Base-by-base conservation (phyloP, 306 rosid genomes). In the Trifolium pratense region DNA sequence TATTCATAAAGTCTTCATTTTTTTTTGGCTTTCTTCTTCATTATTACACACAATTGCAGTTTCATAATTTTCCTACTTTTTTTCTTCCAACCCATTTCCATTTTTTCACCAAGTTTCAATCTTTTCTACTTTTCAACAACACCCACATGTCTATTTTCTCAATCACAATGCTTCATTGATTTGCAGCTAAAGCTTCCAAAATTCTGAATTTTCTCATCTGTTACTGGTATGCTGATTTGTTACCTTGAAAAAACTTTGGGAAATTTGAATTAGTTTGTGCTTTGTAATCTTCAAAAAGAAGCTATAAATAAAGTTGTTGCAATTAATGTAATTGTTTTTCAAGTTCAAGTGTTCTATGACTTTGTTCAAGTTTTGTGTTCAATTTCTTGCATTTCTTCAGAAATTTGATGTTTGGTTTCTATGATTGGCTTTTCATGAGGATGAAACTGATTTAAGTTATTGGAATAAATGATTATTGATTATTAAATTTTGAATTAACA, bases 41-140 rank as follows among this genome's bases (percentile, higher is more conserved):
- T 25, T 17, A 57, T 34, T 59, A 39, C 74, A 43, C 86, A 57
- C 56, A 70, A 70, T 73, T 52, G 13, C 43, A 23, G 61, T 48
- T 83, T 59, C 76, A 43, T 13, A 40, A 66, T 14, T 61, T 74
- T 71, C 42, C 42, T 36, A 26, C 53, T 36, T 70, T 73, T 73
- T 74, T 42, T 1, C 48, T 42, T 20, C 84, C 84, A 0, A 59
- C 83, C 83, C 85, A 49, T 23, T 64, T n/a, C 68, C 18, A 23
- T 23, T 40, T 65, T 74, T 40, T 48, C 70, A 51, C 80, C 14
- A 70, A 68, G 75, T 70, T 81, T 70, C 18, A 58, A 70, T 23
- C 85, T 70, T 76, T 70, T 9, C 15, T 68, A 46, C 63, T 78
- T 75, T 76, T 78, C 81, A 78, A 59, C 56, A 43, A 58, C 59